A percentile compares a stretch with the other conserved stretches of the same genome.
Conservation (phyloP, 352 stramenopile genomes). For the Thraustotheca clavata region DNA sequence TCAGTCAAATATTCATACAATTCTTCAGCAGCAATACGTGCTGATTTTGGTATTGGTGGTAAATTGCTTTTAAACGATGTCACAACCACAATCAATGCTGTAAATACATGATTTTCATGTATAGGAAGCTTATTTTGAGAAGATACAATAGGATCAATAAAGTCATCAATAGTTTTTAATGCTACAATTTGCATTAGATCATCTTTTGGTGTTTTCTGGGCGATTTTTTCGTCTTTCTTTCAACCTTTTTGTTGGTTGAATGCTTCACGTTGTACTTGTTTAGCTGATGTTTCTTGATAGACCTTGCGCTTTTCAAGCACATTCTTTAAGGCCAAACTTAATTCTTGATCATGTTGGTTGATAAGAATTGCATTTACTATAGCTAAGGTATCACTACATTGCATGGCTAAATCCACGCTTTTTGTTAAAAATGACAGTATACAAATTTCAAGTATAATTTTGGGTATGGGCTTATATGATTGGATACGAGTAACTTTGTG, state of each 20-base stretch:
- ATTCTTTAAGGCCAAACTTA: not conserved
- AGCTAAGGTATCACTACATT: too few relatives aligned
- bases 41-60: constrained; percentile 40
- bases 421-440: too few relatives aligned
- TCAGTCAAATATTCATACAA: constrained; percentile 52
- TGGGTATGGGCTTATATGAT: too few relatives aligned
- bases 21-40: constrained; percentile 40
- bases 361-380: too few relatives aligned
- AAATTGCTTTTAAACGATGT: constrained; percentile 46
- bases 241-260: not conserved
- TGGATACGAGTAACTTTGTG: too few relatives aligned
- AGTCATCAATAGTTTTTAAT: too few relatives aligned
- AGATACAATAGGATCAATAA: too few relatives aligned
- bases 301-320: constrained; percentile 12
- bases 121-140: too few relatives aligned
- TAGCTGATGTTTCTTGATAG: not conserved
- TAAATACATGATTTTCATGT: too few relatives aligned
- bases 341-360: too few relatives aligned
- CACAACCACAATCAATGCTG: constrained; percentile 37
- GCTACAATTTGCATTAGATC: not conserved
- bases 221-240: not conserved
- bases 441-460: too few relatives aligned
- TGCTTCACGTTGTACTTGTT: not conserved
- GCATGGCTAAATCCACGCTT: too few relatives aligned
- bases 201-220: not conserved